phyloP scores from a whole-genome alignment of 805 yeast species.

The Yarrowia hollandica region DNA sequence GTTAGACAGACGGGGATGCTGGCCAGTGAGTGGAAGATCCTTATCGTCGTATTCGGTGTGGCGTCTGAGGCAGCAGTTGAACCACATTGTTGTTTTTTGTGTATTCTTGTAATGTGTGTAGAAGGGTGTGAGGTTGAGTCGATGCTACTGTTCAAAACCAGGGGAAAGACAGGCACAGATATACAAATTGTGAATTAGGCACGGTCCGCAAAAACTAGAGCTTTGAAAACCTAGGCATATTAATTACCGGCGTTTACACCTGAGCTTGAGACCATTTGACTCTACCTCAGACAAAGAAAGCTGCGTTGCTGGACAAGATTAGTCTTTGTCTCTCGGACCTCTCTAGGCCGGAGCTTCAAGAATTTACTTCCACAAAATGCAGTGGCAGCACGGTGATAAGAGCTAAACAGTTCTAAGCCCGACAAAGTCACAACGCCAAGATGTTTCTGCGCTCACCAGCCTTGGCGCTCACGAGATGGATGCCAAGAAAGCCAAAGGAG shows the following conservation, averaged over 20 bases:
- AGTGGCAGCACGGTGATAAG: slow-evolving; percentile 19
- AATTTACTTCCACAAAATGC: slow-evolving; percentile 10
- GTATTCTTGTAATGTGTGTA: not conserved
- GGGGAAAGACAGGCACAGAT: slow-evolving; percentile 18
- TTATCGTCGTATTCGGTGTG: slow-evolving; percentile 22
- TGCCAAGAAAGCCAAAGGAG: slow-evolving; percentile 12
- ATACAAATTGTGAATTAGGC: slow-evolving; percentile 20
- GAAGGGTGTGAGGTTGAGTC: slow-evolving; percentile 1
- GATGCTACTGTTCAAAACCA: slow-evolving; percentile 1
- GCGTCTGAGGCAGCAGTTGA: slow-evolving; percentile 27
- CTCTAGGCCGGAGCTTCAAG: slow-evolving; percentile 18
- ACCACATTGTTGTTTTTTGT: slow-evolving; percentile 18
- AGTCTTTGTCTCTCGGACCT: slow-evolving; percentile 20
- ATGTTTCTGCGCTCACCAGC: not conserved
- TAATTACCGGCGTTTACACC: slow-evolving; percentile 27
- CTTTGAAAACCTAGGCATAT: slow-evolving; percentile 21
- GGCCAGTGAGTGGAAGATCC: slow-evolving; percentile 8
- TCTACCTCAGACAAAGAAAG: slow-evolving; percentile 7
- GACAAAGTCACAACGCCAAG: slow-evolving; percentile 15
- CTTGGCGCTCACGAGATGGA: slow-evolving; percentile 25
- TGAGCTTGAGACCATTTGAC: not conserved
- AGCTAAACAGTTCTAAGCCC: slow-evolving; percentile 17
- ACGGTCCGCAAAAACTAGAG: slow-evolving; percentile 25
- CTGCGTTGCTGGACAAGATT: slow-evolving; percentile 19
- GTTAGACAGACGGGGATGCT: slow-evolving; percentile 21